phyloP scores from a whole-genome alignment of 2,329 filamentous ascomycete species.

The Paracorniculantispora psalliotae region DNA sequence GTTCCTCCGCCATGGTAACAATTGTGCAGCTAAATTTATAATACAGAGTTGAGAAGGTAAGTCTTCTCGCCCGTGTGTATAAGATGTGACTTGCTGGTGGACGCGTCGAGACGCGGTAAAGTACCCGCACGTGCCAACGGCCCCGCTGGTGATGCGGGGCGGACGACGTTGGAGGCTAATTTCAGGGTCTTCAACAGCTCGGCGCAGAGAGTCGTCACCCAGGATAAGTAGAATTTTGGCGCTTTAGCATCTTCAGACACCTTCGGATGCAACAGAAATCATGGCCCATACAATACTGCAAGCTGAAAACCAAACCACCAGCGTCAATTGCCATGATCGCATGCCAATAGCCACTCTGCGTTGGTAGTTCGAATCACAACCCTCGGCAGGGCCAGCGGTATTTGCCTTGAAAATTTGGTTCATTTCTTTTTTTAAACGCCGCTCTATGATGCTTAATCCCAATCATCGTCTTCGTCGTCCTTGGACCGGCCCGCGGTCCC shows the following conservation, averaged over 20 bases:
- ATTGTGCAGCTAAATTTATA: background rate
- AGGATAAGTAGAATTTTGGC: background rate
- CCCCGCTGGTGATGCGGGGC: slow-evolving; percentile 8
- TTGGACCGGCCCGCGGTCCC: slow-evolving; percentile 42
- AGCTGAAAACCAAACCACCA: no score
- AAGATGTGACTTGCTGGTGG: background rate
- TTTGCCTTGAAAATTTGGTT: background rate
- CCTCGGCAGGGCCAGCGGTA: background rate
- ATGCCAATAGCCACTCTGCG: no score
- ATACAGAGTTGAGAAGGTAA: background rate
- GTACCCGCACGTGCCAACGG: slow-evolving; percentile 4
- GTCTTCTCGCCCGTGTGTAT: background rate
- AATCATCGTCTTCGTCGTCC: slow-evolving; percentile 50
- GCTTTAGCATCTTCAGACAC: background rate
- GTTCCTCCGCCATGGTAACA: slow-evolving; percentile 36
- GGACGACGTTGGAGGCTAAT: background rate
- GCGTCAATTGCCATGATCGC: no score
- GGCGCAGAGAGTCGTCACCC: background rate
- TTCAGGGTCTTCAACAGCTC: background rate
- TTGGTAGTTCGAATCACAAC: background rate
- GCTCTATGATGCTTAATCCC: slow-evolving; percentile 44
- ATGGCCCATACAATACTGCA: background rate
- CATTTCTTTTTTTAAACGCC: background rate
- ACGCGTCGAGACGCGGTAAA: slow-evolving; percentile 11
- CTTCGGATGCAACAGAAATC: background rate